Conservation (phyloP, 208 protist species). For the Trypanosomatidae sp. region DNA sequence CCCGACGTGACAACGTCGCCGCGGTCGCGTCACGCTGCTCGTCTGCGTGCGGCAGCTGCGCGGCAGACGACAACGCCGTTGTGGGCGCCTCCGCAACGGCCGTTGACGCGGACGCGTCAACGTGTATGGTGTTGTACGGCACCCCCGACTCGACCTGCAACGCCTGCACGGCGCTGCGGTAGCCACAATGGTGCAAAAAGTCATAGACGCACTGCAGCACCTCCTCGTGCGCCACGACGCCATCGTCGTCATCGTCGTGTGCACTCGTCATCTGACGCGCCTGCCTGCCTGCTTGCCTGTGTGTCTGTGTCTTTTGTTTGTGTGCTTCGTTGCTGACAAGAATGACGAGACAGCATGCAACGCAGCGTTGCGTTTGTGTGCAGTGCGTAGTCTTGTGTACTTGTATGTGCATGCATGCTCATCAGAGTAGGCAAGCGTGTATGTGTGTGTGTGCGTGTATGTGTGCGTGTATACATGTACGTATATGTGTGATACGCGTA, state of each 20-base stretch:
- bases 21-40: background rate
- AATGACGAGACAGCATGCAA: slow-evolving; percentile 1
- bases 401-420: too few species aligned
- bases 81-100: slow-evolving; percentile 1
- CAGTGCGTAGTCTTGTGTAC: too few species aligned
- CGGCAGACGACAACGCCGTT: background rate
- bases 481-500: too few species aligned
- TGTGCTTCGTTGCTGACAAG: background rate
- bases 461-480: too few species aligned
- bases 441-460: too few species aligned
- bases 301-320: too few species aligned
- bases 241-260: background rate
- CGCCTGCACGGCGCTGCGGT: slow-evolving; percentile 36
- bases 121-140: slow-evolving; percentile 64
- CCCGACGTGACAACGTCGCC: background rate
- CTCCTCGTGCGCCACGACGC: slow-evolving; percentile 35
- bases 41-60: background rate
- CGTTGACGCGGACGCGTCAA: slow-evolving; percentile 5
- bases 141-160: slow-evolving; percentile 68
- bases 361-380: too few species aligned
- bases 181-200: slow-evolving; percentile 54
- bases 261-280: too few species aligned
- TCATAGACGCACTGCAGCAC: slow-evolving; percentile 53
- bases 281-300: too few species aligned
- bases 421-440: too few species aligned